A percentile compares a stretch with the other conserved stretches of the same genome.
Conservation (phyloP, 768 basidiomycete genomes). For the Leccinum broughii region DNA sequence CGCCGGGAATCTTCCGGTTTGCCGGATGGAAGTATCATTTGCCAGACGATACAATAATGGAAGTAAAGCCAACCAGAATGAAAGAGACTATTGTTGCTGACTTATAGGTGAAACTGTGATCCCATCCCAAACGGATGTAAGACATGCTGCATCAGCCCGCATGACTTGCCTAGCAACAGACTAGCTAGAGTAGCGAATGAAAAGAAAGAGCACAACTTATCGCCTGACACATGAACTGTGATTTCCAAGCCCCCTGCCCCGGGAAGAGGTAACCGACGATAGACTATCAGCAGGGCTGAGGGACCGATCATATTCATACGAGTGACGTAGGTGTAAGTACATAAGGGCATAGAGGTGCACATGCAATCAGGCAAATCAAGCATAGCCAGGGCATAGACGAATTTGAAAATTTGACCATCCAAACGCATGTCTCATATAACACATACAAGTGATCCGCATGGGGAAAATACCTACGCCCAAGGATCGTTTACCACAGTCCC, state of each 20-base stretch:
- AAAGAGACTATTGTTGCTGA: neutral
- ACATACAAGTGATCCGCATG: conserved; percentile 8
- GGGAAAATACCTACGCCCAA: conserved; percentile 13
- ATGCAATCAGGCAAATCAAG: conserved; percentile 1
- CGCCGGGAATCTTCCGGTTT: neutral
- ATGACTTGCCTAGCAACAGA: neutral
- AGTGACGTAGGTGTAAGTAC: conserved; percentile 1
- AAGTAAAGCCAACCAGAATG: neutral
- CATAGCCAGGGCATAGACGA: neutral
- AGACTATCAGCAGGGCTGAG: neutral
- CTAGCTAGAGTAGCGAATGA: neutral
- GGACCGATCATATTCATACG: neutral
- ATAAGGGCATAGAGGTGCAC: neutral
- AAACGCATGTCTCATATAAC: conserved; percentile 16
- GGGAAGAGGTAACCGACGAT: neutral
- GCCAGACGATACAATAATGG: neutral
- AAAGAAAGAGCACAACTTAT: neutral
- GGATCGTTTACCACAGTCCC: conserved; percentile 24
- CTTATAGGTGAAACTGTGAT: neutral
- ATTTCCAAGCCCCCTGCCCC: neutral
- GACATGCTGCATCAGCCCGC: neutral
- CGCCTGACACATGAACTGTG: neutral
- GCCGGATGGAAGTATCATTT: neutral
- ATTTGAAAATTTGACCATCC: conserved; percentile 10
- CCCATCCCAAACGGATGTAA: neutral